Evolutionary conservation across 192 early-diverging fungal species (phyloP).

Genomic region (Thamnidium elegans): DNA sequence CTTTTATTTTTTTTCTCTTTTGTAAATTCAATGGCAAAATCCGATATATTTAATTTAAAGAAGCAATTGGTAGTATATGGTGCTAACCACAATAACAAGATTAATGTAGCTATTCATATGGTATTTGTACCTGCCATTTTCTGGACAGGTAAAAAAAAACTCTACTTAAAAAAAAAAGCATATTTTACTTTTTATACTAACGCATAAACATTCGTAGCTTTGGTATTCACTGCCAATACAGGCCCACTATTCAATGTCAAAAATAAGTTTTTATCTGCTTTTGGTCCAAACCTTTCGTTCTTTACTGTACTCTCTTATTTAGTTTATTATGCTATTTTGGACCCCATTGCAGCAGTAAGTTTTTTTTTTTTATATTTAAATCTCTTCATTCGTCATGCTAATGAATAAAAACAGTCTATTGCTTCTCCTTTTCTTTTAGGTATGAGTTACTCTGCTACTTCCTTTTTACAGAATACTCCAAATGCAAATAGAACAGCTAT

Average conservation of each 20-base stretch:
- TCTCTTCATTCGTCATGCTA: not conserved
- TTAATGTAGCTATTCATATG: constrained; percentile 82
- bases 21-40: constrained; percentile 8
- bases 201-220: constrained; percentile 38
- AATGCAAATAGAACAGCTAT: constrained; percentile 54
- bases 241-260: constrained; percentile 3
- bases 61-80: constrained; percentile 79
- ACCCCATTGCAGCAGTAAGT: constrained; percentile 65
- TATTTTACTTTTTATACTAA: constrained; percentile 70
- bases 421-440: constrained; percentile 59
- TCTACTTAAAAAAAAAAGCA: constrained; percentile 61
- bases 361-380: constrained; percentile 21
- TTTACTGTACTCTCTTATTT: constrained; percentile 55
- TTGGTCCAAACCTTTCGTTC: constrained; percentile 39
- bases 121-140: constrained; percentile 90
- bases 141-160: constrained; percentile 70
- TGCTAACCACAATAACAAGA: constrained; percentile 73
- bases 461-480: constrained; percentile 48
- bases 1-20: constrained; percentile 11
- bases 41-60: constrained; percentile 73
- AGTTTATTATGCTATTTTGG: constrained; percentile 77
- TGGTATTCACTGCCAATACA: constrained; percentile 36
- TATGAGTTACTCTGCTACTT: constrained; percentile 63
- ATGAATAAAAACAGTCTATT: constrained; percentile 36
- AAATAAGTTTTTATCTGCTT: constrained; percentile 6